Base-by-base conservation (phyloP, 108 stramenopile species). In the Skeletonema tropicum region DNA sequence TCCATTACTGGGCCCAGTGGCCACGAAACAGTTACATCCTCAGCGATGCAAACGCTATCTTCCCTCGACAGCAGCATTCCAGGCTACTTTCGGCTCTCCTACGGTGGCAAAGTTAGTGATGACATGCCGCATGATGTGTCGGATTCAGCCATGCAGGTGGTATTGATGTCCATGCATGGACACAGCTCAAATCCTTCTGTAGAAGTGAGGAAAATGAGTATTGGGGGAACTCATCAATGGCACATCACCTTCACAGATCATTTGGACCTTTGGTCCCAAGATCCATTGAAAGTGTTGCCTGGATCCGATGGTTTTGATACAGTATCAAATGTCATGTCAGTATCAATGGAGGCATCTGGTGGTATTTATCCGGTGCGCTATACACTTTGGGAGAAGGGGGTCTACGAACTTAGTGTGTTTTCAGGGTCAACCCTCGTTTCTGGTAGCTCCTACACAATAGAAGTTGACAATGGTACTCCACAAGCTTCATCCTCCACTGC, bases 311-410 rank as follows among this genome's bases (percentile, higher is more conserved):
- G 80, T 19, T 75, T 64, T 33, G 45, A 3, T 38, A 21, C 66
- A 21, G 73, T 75, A 6, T 62, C 73, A 7, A 46, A 71, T 58
- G 26, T 29, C 3, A 55, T 81, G 15, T 14, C 36, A 10, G 64
- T 83, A n/a, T 25, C 45, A 57, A 84, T 78, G 55, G 49, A 42
- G 13, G 36, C 85, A 7, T 64, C 61, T 0, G 39, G 76, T 57
- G 93, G 93, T 3, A 6, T 75, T 15, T 93, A 95, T 71, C 94
- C 94, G 5, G 73, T 92, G 26, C 52, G 61, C 52, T 95, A 88
- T 73, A 87, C 80, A 17, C 62, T 89, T 2, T 88, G 86, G 83
- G 60, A 88, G 41, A 86, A 33, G 19, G 94, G 94, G 21, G 68
- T 62, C 45, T 91, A 89, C 67, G 75, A 84, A n/a, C 61, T 95